Percentiles rank a stretch among this genome's conserved stretches.
These are phyloP conservation scores for Stephania japonica DNA, from an alignment of 164 flowering plant genomes.

Conservation along the genomic window DNA sequence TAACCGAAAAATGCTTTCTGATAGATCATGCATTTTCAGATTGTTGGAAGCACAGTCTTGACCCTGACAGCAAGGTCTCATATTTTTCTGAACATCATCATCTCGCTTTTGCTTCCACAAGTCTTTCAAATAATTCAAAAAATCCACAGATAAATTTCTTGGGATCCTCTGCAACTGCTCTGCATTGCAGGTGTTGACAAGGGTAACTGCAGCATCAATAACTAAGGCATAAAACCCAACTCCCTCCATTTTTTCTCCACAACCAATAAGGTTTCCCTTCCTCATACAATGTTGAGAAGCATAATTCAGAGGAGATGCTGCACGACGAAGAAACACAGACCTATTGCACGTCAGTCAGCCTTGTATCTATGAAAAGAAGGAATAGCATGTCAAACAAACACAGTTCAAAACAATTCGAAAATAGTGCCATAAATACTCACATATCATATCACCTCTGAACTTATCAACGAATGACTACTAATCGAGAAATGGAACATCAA, in stretches of 20 bases:
- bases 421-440: not conserved
- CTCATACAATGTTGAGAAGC: constrained; percentile 15
- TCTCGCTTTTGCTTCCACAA: constrained; percentile 35
- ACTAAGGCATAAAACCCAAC: constrained; percentile 28
- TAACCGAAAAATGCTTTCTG: constrained; percentile 70
- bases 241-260: constrained; percentile 20
- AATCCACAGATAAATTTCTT: constrained; percentile 20
- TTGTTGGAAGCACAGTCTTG: constrained; percentile 15
- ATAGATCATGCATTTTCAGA: constrained; percentile 30
- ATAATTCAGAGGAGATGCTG: constrained; percentile 10
- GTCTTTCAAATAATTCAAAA: constrained; percentile 29
- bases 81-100: constrained; percentile 19
- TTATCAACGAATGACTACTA: not conserved
- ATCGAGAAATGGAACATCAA: not conserved
- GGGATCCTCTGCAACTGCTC: constrained; percentile 44
- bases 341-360: constrained; percentile 34
- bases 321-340: constrained; percentile 41
- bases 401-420: not conserved
- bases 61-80: constrained; percentile 7
- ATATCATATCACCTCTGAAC: not conserved
- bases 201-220: constrained; percentile 35
- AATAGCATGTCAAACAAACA: not conserved
- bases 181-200: constrained; percentile 41
- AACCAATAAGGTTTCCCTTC: constrained; percentile 4
- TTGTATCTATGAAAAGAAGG: not conserved